Evolutionary conservation across 2,329 filamentous ascomycete species (phyloP).

Genomic region (Xylaria arbuscula): DNA sequence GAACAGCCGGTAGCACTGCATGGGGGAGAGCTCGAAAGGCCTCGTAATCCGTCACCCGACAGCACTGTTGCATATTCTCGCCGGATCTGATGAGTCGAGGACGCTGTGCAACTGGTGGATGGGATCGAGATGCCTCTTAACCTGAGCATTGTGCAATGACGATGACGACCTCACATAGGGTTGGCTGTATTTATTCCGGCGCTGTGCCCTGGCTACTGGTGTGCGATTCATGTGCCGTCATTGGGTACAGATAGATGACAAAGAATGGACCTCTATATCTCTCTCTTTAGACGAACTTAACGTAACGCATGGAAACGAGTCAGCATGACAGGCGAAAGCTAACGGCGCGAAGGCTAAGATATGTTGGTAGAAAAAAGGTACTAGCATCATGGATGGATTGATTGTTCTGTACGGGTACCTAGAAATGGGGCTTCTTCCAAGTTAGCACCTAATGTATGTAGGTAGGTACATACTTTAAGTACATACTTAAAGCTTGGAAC

Average conservation of each 20-base stretch:
- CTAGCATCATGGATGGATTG: too few relatives aligned
- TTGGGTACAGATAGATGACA: neutral
- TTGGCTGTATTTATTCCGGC: constrained; percentile 7
- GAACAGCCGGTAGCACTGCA: constrained; percentile 27
- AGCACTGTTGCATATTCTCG: constrained; percentile 29
- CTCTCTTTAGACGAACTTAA: neutral
- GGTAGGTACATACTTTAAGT: neutral
- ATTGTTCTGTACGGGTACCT: too few relatives aligned
- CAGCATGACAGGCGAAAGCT: neutral
- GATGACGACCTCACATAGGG: neutral
- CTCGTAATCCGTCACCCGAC: constrained; percentile 36
- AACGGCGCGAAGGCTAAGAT: neutral
- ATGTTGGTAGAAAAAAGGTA: neutral
- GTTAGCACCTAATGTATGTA: neutral
- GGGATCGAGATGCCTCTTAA: constrained; percentile 7
- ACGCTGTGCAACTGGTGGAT: constrained; percentile 24
- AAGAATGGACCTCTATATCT: neutral
- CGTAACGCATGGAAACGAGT: neutral
- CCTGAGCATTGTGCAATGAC: constrained; percentile 3
- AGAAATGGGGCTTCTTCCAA: too few relatives aligned
- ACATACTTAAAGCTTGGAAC: neutral
- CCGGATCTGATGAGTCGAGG: constrained; percentile 31
- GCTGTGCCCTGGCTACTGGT: neutral
- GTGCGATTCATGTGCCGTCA: neutral
- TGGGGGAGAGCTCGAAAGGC: constrained; percentile 15